Conservation (phyloP, 148 eudicot species). For the Vaccinium macrocarpon region DNA sequence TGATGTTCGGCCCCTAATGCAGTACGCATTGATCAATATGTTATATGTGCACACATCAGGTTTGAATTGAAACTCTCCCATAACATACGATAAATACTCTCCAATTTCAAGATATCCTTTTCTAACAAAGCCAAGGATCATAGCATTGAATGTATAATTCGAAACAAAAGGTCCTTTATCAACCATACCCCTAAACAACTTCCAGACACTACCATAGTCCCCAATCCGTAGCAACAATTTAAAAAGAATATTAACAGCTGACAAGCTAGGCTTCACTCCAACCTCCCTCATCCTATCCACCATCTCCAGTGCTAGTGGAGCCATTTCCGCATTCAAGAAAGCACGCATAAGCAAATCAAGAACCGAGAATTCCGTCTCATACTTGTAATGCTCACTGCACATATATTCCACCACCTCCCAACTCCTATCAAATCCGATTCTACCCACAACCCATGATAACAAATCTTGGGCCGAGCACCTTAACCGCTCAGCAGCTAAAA, state of each 20-base stretch:
- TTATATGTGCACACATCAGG: conserved; percentile 75
- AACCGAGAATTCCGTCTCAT: conserved; percentile 61
- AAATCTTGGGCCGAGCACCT: conserved; percentile 74
- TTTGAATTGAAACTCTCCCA: conserved; percentile 57
- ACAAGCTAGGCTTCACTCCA: conserved; percentile 49
- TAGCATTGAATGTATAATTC: conserved; percentile 43
- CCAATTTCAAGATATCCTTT: conserved; percentile 52
- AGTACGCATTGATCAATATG: conserved; percentile 71
- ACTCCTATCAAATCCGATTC: conserved; percentile 57
- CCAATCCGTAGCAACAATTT: conserved; percentile 67
- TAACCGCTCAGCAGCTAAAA: conserved; percentile 35
- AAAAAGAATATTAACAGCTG: conserved; percentile 53
- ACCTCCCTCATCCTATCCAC: conserved; percentile 57
- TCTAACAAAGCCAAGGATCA: conserved; percentile 78
- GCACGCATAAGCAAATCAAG: conserved; percentile 87
- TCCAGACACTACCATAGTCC: conserved; percentile 81
- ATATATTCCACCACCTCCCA: conserved; percentile 51
- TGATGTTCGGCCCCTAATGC: conserved; percentile 57
- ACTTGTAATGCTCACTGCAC: conserved; percentile 47
- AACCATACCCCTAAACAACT: conserved; percentile 76
- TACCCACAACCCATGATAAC: conserved; percentile 52
- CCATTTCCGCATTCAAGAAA: conserved; percentile 61
- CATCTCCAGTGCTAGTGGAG: conserved; percentile 48
- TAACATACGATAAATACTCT: conserved; percentile 62
- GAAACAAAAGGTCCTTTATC: conserved; percentile 59